phyloP scores from a whole-genome alignment of 768 basidiomycete species.

The Imleria badia region DNA sequence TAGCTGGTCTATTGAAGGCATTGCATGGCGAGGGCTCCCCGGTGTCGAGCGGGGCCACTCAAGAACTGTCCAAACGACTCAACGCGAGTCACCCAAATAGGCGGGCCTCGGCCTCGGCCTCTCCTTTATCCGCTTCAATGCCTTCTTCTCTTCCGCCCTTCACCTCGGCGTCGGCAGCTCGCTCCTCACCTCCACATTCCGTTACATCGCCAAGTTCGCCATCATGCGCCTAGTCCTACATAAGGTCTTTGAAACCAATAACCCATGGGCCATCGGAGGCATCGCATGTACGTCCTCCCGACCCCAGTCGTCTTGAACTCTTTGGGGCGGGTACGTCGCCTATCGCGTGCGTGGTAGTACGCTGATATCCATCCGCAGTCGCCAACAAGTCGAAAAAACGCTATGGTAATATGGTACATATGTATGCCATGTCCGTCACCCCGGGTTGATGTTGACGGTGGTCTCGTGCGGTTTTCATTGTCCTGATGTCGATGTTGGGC shows the following conservation, averaged over 20 bases:
- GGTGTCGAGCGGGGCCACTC: no score
- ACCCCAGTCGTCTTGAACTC: constrained; percentile 63
- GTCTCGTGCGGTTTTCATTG: constrained; percentile 52
- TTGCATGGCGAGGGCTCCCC: no score
- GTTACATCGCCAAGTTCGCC: constrained; percentile 78
- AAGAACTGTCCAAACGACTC: no score
- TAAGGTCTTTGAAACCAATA: constrained; percentile 72
- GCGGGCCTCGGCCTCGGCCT: constrained; percentile 73
- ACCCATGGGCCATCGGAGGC: constrained; percentile 69
- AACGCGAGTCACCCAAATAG: no score
- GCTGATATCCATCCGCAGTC: constrained; percentile 40
- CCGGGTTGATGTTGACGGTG: constrained; percentile 10
- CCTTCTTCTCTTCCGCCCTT: constrained; percentile 59
- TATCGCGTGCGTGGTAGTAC: neutral
- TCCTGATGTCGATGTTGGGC: constrained; percentile 67
- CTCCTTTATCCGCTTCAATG: constrained; percentile 73
- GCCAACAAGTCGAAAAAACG: constrained; percentile 77
- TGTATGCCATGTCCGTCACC: constrained; percentile 36
- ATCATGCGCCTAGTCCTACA: constrained; percentile 70
- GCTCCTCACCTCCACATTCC: constrained; percentile 63
- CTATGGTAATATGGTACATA: constrained; percentile 73
- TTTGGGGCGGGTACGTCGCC: constrained; percentile 59
- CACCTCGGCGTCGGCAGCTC: constrained; percentile 68
- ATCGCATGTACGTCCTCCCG: constrained; percentile 61
- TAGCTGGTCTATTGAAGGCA: no score